These are phyloP conservation scores for Aureobasidium musti DNA, from an alignment of 2,329 filamentous ascomycete species.

Conservation along the genomic window DNA sequence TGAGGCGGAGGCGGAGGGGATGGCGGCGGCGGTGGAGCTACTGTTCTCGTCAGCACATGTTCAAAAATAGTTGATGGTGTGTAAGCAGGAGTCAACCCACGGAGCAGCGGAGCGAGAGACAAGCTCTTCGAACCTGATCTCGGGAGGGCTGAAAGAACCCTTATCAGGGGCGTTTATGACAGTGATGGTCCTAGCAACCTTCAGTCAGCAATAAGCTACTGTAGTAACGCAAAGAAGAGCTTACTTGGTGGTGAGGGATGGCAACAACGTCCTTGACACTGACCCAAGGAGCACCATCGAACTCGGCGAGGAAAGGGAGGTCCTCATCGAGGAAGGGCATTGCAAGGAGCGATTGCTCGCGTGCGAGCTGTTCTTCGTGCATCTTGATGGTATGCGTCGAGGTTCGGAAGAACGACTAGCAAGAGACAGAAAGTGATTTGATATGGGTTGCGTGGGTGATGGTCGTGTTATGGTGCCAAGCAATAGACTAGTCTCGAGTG, in stretches of 20 bases:
- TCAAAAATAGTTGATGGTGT: not conserved
- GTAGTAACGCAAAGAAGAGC: not conserved
- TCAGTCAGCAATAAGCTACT: too few species aligned
- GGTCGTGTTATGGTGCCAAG: not conserved
- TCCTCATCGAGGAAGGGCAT: not conserved
- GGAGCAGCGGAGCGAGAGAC: too few species aligned
- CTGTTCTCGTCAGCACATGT: not conserved
- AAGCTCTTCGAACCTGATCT: too few species aligned
- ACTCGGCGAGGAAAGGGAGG: not conserved
- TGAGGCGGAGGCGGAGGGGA: not conserved
- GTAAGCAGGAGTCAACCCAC: not conserved
- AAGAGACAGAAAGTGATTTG: not conserved
- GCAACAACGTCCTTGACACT: not conserved
- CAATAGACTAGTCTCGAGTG: not conserved
- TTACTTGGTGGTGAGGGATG: not conserved
- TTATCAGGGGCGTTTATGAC: too few species aligned
- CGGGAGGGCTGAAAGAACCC: too few species aligned
- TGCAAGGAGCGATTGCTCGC: not conserved
- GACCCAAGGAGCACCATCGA: not conserved
- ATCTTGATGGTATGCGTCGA: too few species aligned
- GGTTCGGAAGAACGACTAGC: too few species aligned
- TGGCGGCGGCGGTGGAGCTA: not conserved
- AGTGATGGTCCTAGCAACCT: too few species aligned
- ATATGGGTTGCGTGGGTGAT: not conserved
- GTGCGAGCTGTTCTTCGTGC: too few species aligned